Evolutionary conservation across 768 basidiomycete genomes (phyloP).

Genomic region (Polyporus arcularius): DNA sequence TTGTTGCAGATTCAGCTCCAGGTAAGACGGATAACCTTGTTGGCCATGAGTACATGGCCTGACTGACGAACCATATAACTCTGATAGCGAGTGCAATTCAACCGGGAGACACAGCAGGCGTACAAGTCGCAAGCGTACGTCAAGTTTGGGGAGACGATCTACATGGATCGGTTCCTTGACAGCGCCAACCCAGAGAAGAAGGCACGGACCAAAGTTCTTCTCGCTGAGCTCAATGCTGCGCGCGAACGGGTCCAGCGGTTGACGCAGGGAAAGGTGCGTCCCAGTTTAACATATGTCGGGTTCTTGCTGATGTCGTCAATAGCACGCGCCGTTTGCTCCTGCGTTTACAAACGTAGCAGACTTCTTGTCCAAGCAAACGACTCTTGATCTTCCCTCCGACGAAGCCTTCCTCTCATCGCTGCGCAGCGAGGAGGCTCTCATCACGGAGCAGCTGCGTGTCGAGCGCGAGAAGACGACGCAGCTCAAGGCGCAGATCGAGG

Average conservation of each 20-base stretch:
- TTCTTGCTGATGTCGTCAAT: neutral
- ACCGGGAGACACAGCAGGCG: slow-evolving; percentile 85
- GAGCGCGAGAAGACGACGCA: slow-evolving; percentile 49
- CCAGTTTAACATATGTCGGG: neutral
- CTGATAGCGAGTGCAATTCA: slow-evolving; percentile 86
- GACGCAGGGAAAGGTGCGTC: slow-evolving; percentile 68
- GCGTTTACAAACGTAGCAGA: slow-evolving; percentile 56
- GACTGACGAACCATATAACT: neutral
- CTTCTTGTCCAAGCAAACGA: slow-evolving; percentile 57
- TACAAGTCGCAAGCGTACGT: slow-evolving; percentile 98
- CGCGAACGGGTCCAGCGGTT: slow-evolving; percentile 71
- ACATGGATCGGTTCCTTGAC: slow-evolving; percentile 91
- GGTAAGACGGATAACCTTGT: slow-evolving; percentile 44
- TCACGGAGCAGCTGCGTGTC: slow-evolving; percentile 58
- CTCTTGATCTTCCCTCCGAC: slow-evolving; percentile 50
- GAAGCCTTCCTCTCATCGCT: slow-evolving; percentile 55
- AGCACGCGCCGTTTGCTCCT: slow-evolving; percentile 64
- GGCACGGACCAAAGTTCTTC: slow-evolving; percentile 66
- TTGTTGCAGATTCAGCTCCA: slow-evolving; percentile 95
- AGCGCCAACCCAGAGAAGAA: slow-evolving; percentile 72
- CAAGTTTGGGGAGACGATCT: slow-evolving; percentile 83
- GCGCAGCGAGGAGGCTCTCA: slow-evolving; percentile 49
- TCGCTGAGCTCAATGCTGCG: slow-evolving; percentile 59
- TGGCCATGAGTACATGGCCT: no score
- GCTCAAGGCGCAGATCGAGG: slow-evolving; percentile 72